These are phyloP conservation scores for Primulina tabacum DNA, from an alignment of 257 asterid genomes.

Conservation along the genomic window DNA sequence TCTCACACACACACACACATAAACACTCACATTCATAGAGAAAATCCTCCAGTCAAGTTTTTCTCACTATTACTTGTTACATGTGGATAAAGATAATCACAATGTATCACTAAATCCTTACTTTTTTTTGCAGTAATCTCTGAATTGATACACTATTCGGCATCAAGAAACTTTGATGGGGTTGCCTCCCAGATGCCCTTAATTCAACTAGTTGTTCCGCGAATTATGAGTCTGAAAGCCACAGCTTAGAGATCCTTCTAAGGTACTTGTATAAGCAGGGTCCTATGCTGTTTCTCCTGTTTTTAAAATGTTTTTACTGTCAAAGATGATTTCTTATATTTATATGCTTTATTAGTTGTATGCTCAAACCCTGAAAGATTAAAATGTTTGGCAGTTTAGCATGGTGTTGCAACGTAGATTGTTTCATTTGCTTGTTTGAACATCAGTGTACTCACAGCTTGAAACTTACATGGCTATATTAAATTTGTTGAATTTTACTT, in stretches of 20 bases:
- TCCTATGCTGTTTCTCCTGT: slow-evolving; percentile 10
- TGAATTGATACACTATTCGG: slow-evolving; percentile 85
- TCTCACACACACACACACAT: background rate
- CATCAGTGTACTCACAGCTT: slow-evolving; percentile 5
- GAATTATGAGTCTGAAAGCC: slow-evolving; percentile 77
- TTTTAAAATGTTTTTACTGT: slow-evolving; percentile 16
- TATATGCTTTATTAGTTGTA: slow-evolving; percentile 15
- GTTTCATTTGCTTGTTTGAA: slow-evolving; percentile 14
- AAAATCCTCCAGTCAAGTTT: slow-evolving; percentile 11
- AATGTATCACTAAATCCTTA: slow-evolving; percentile 9
- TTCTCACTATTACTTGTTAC: slow-evolving; percentile 14
- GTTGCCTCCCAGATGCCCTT: slow-evolving; percentile 83
- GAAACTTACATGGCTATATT: slow-evolving; percentile 3
- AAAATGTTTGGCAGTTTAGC: slow-evolving; percentile 5
- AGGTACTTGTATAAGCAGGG: slow-evolving; percentile 49
- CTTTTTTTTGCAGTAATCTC: slow-evolving; percentile 69
- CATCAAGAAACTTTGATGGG: slow-evolving; percentile 62
- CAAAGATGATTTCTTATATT: background rate
- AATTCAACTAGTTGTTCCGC: slow-evolving; percentile 90
- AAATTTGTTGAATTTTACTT: background rate
- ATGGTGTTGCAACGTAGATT: slow-evolving; percentile 15
- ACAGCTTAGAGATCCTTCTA: slow-evolving; percentile 85
- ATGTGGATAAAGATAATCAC: slow-evolving; percentile 7
- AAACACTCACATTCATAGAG: background rate
- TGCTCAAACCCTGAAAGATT: slow-evolving; percentile 17